Percentiles rank a stretch among this genome's conserved stretches.
These are phyloP conservation scores for Chlamydomonas asymmetrica DNA, from an alignment of 139 green algal genomes.

Conservation along the genomic window DNA sequence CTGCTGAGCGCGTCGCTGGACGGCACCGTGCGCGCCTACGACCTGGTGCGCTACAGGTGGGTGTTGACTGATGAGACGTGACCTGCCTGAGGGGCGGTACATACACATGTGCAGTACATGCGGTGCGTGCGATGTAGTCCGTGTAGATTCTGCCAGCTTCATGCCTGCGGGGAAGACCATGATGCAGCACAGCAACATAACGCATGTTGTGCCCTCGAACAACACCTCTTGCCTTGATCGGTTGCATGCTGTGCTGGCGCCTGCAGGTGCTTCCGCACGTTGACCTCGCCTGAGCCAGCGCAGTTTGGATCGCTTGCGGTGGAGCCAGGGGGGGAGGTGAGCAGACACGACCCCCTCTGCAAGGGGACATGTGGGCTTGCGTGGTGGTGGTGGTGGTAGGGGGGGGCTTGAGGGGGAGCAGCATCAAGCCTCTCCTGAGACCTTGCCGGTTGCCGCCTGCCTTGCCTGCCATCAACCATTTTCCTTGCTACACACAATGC, in stretches of 20 bases:
- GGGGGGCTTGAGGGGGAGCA: not conserved
- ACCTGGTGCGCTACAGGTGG: conserved; percentile 81
- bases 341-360: too few relatives aligned
- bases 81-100: too few relatives aligned
- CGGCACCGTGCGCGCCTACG: conserved; percentile 92
- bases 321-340: conserved; percentile 83
- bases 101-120: too few relatives aligned
- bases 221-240: not conserved
- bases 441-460: too few relatives aligned
- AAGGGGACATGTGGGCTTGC: not conserved
- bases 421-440: too few relatives aligned
- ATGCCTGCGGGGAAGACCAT: not conserved
- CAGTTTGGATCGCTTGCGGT: conserved; percentile 89
- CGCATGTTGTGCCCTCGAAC: too few relatives aligned
- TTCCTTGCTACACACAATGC: too few relatives aligned
- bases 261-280: conserved; percentile 94
- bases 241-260: not conserved
- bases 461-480: too few relatives aligned
- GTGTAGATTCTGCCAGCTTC: too few relatives aligned
- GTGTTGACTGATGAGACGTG: not conserved
- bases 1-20: conserved; percentile 77
- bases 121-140: too few relatives aligned
- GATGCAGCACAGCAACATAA: not conserved
- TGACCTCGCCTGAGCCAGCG: conserved; percentile 78
- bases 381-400: conserved; percentile 75